phyloP scores from a whole-genome alignment of 1,284 basidiomycete species.

The Leccinum pachyderme region DNA sequence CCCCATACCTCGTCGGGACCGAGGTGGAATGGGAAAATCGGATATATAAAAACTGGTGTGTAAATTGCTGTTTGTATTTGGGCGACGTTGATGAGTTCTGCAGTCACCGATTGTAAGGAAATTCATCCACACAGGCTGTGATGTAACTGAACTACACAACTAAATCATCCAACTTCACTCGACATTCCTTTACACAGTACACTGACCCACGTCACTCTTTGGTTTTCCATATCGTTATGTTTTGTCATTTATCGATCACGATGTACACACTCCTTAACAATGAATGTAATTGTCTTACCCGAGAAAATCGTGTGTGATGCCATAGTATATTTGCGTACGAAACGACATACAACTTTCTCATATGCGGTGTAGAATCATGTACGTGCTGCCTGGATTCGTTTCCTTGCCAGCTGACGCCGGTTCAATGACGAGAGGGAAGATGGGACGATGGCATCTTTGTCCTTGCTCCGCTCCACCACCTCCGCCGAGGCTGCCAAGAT shows the following conservation, averaged over 20 bases:
- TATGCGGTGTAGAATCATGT: slow-evolving; percentile 18
- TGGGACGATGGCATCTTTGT: slow-evolving; percentile 59
- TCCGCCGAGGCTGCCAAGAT: slow-evolving; percentile 78
- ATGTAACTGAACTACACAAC: neutral
- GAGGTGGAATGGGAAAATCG: slow-evolving; percentile 33
- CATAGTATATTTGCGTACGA: slow-evolving; percentile 35
- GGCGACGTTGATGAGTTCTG: neutral
- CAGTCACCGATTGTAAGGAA: slow-evolving; percentile 12
- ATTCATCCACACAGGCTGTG: neutral
- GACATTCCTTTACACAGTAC: neutral
- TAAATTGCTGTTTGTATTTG: neutral
- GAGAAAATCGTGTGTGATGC: slow-evolving; percentile 3
- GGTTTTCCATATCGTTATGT: neutral
- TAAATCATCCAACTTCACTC: neutral
- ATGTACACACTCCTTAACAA: slow-evolving; percentile 11
- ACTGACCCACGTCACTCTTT: slow-evolving; percentile 10
- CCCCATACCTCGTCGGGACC: slow-evolving; percentile 27
- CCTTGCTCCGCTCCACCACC: slow-evolving; percentile 88
- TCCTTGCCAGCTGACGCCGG: slow-evolving; percentile 79
- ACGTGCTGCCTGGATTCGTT: slow-evolving; percentile 78
- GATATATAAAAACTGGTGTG: slow-evolving; percentile 30
- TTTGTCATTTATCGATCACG: neutral
- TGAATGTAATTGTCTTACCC: neutral
- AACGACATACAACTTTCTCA: slow-evolving; percentile 16
- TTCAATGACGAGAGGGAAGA: slow-evolving; percentile 64